Conservation (phyloP, 2,329 filamentous ascomycete species). For the Penicillium sp. region DNA sequence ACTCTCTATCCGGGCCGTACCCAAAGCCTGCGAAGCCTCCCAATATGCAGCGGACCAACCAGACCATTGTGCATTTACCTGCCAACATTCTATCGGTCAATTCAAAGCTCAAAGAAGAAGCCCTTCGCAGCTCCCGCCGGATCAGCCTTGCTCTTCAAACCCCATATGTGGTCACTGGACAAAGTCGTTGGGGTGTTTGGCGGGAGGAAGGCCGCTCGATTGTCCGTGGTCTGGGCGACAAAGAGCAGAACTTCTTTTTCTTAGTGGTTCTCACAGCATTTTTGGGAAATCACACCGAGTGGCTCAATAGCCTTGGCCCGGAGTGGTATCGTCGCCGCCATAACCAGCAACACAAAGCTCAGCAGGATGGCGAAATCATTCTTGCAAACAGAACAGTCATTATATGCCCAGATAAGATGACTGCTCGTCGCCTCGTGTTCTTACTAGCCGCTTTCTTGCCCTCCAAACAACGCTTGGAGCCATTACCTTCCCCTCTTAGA, state of each 20-base stretch:
- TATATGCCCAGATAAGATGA: conserved; percentile 58
- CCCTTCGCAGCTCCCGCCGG: conserved; percentile 48
- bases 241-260: conserved; percentile 60
- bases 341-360: conserved; percentile 50
- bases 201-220: conserved; percentile 60
- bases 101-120: conserved; percentile 48
- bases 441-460: conserved; percentile 59
- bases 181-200: conserved; percentile 61
- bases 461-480: conserved; percentile 43
- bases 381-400: conserved; percentile 57
- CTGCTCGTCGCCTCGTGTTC: conserved; percentile 57
- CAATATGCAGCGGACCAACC: conserved; percentile 49
- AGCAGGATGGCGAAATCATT: conserved; percentile 47
- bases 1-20: conserved; percentile 40
- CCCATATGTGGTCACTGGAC: conserved; percentile 56
- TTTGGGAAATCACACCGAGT: conserved; percentile 59
- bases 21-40: conserved; percentile 47
- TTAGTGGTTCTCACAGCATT: conserved; percentile 59
- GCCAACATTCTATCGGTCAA: conserved; percentile 48
- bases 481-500: conserved; percentile 38
- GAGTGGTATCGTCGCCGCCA: conserved; percentile 55
- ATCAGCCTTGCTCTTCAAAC: conserved; percentile 56
- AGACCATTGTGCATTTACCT: conserved; percentile 50
- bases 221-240: conserved; percentile 53
- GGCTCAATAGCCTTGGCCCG: conserved; percentile 55